A percentile compares a stretch with the other conserved stretches of the same genome.
Evolutionary conservation across 2,329 filamentous ascomycete species (phyloP).

Genomic region (Neofusicoccum ribis): DNA sequence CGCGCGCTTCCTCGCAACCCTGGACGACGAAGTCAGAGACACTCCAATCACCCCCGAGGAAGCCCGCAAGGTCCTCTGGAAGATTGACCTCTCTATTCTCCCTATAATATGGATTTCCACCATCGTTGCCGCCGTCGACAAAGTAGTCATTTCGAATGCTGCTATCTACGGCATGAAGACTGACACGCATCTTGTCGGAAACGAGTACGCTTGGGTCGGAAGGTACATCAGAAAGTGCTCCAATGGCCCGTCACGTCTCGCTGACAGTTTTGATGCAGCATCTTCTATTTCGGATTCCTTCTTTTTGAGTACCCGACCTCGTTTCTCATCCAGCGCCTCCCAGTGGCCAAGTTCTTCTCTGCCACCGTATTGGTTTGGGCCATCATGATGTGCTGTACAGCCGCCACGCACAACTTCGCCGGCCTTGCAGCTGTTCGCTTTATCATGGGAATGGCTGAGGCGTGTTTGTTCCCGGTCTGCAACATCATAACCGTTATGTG

Average conservation of each 20-base stretch:
- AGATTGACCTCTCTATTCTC: conserved; percentile 6
- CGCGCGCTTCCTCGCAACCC: background rate
- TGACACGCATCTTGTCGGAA: conserved; percentile 27
- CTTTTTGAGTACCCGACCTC: conserved; percentile 25
- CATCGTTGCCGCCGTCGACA: conserved; percentile 43
- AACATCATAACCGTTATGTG: conserved; percentile 13
- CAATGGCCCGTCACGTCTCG: too few species aligned
- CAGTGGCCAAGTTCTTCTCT: conserved; percentile 27
- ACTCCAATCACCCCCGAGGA: background rate
- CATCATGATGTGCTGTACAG: conserved; percentile 24
- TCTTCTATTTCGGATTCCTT: conserved; percentile 29
- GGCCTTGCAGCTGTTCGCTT: conserved; percentile 14
- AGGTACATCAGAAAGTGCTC: background rate
- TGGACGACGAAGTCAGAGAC: background rate
- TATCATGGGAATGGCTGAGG: conserved; percentile 17
- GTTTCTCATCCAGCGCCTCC: conserved; percentile 26
- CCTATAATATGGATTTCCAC: conserved; percentile 5
- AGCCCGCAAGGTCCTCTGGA: conserved; percentile 13
- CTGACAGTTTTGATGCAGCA: background rate
- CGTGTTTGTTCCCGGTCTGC: conserved; percentile 2
- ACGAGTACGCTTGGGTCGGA: conserved; percentile 30
- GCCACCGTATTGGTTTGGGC: conserved; percentile 25
- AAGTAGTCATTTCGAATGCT: conserved; percentile 32
- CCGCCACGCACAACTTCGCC: conserved; percentile 23
- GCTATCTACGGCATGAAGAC: conserved; percentile 29